These are phyloP conservation scores for Pyrenophora tritici-repentis DNA, from an alignment of 2,329 filamentous ascomycete species.

Conservation along the genomic window DNA sequence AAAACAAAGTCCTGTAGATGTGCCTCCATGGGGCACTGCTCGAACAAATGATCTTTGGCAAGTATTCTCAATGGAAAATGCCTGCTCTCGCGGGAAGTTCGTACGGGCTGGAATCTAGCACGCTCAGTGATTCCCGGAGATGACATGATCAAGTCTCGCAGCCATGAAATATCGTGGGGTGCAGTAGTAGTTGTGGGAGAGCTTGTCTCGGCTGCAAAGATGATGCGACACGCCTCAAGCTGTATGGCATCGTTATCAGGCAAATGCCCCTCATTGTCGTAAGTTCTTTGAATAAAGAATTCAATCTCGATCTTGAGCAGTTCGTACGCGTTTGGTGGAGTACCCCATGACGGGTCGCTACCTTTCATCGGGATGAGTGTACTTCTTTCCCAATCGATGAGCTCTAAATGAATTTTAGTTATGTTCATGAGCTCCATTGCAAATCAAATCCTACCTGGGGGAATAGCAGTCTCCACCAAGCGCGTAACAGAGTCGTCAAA, in stretches of 20 bases:
- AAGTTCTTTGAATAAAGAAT: conserved; percentile 27
- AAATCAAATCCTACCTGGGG: conserved; percentile 20
- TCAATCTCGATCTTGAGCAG: conserved; percentile 33
- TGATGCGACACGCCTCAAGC: conserved; percentile 34
- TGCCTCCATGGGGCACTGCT: conserved; percentile 29
- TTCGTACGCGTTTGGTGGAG: conserved; percentile 33
- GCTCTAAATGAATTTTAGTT: conserved; percentile 15
- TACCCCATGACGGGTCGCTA: conserved; percentile 27
- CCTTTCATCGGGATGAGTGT: conserved; percentile 28
- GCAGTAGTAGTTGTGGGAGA: neutral
- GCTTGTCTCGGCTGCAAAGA: conserved; percentile 30
- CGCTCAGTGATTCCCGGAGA: conserved; percentile 19
- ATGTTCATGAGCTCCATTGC: neutral
- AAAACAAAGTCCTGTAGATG: conserved; percentile 23
- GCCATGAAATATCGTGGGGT: conserved; percentile 22
- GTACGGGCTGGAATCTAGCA: conserved; percentile 29
- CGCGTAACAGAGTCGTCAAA: conserved; percentile 21
- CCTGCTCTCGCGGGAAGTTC: conserved; percentile 23
- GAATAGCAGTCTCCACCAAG: conserved; percentile 26
- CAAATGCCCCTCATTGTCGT: conserved; percentile 25
- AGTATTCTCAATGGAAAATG: conserved; percentile 18
- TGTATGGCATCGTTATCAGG: conserved; percentile 30
- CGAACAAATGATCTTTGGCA: conserved; percentile 28
- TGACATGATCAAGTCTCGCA: conserved; percentile 33
- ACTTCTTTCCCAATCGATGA: conserved; percentile 27